Percentiles rank a stretch among this genome's conserved stretches.
These are phyloP conservation scores for Paraphaeosphaeria minitans DNA, from an alignment of 2,329 filamentous ascomycete genomes.

Conservation along the genomic window DNA sequence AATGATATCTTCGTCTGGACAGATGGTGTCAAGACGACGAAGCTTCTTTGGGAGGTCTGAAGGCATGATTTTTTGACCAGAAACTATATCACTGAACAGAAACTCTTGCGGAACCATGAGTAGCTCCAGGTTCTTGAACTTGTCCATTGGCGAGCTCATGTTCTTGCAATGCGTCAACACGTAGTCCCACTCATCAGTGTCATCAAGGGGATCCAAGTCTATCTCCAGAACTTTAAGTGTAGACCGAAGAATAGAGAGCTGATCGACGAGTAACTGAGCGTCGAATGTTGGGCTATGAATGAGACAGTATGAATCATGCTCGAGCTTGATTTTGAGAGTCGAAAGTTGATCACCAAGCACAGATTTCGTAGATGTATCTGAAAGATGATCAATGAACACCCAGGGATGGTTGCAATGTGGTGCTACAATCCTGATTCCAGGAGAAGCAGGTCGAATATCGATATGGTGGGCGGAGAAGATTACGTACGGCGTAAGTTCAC, in stretches of 20 bases:
- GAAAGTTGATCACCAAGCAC: conserved; percentile 16
- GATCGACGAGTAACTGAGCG: conserved; percentile 22
- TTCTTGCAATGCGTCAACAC: conserved; percentile 17
- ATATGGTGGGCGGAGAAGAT: neutral
- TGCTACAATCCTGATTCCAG: neutral
- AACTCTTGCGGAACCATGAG: conserved; percentile 25
- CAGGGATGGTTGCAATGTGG: neutral
- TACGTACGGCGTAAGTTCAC: neutral
- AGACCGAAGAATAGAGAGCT: conserved; percentile 16
- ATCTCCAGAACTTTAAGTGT: conserved; percentile 21
- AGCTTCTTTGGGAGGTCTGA: conserved; percentile 21
- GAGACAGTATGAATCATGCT: conserved; percentile 25
- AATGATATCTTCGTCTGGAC: conserved; percentile 17
- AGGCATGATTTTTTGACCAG: neutral
- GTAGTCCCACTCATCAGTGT: conserved; percentile 21
- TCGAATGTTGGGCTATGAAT: conserved; percentile 21
- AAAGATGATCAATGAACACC: neutral
- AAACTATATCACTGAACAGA: conserved; percentile 10
- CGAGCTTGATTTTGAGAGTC: conserved; percentile 22
- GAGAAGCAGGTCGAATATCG: neutral
- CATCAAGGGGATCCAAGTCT: conserved; percentile 19
- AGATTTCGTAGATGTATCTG: conserved; percentile 22
- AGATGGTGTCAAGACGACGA: conserved; percentile 21
- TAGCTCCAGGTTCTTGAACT: conserved; percentile 17
- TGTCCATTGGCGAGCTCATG: conserved; percentile 14